Percentiles rank a stretch among this genome's conserved stretches.
Conservation (phyloP, 352 stramenopile genomes). For the Phytophthora uliginosa region DNA sequence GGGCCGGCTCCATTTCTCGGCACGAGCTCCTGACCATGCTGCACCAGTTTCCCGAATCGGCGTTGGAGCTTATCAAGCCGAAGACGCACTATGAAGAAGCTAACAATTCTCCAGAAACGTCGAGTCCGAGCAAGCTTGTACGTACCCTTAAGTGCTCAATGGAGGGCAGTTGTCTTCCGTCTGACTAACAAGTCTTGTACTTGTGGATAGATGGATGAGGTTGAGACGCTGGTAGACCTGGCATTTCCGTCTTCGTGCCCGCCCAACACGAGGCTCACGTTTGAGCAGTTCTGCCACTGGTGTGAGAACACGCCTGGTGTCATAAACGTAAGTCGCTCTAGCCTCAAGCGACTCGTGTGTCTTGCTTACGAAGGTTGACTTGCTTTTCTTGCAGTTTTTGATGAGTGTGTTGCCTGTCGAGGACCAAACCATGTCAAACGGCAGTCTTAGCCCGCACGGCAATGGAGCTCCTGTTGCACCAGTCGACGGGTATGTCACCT, state of each 20-base stretch:
- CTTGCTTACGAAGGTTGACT: neutral
- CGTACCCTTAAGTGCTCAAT: neutral
- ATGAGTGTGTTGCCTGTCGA: conserved; percentile 84
- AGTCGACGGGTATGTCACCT: conserved; percentile 42
- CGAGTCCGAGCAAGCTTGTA: conserved; percentile 32
- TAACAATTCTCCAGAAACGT: conserved; percentile 21
- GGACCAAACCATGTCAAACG: conserved; percentile 40
- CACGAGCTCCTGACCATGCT: conserved; percentile 90
- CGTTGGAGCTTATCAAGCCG: conserved; percentile 66
- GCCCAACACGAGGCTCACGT: conserved; percentile 75
- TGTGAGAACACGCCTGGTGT: conserved; percentile 84
- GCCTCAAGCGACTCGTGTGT: neutral
- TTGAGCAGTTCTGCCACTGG: conserved; percentile 91
- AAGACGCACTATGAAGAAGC: conserved; percentile 32
- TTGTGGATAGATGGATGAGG: conserved; percentile 59
- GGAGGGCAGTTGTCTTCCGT: too few species aligned
- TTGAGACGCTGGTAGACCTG: conserved; percentile 89
- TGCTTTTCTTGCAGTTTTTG: conserved; percentile 54
- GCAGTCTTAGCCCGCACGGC: conserved; percentile 11
- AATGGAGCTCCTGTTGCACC: conserved; percentile 36
- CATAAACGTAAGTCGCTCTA: conserved; percentile 58
- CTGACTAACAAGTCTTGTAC: neutral
- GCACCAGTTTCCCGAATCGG: conserved; percentile 84
- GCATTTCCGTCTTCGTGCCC: conserved; percentile 61
- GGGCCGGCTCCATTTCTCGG: conserved; percentile 88